Conservation (phyloP, 2,329 filamentous ascomycete species). For the Xylaria arbuscula region DNA sequence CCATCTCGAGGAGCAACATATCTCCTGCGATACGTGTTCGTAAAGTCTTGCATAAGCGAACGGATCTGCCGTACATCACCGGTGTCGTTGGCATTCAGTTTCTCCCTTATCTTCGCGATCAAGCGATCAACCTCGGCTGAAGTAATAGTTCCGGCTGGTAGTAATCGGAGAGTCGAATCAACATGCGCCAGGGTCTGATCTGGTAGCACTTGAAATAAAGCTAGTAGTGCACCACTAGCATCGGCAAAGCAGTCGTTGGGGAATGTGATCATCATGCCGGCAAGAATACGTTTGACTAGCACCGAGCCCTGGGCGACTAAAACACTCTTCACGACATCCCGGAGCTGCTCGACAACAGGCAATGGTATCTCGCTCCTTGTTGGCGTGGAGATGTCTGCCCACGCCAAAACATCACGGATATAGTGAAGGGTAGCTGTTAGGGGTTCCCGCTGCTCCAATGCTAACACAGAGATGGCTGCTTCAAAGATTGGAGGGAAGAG, state of each 20-base stretch:
- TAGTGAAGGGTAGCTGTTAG: constrained; percentile 93
- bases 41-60: constrained; percentile 92
- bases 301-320: constrained; percentile 76
- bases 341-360: constrained; percentile 75
- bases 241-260: constrained; percentile 95
- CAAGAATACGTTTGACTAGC: constrained; percentile 88
- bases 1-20: constrained; percentile 97
- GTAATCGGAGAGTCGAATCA: constrained; percentile 81
- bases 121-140: constrained; percentile 83
- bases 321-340: constrained; percentile 77
- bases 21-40: constrained; percentile 89
- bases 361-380: constrained; percentile 66
- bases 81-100: constrained; percentile 72
- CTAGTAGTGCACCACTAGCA: constrained; percentile 89
- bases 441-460: constrained; percentile 90
- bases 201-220: constrained; percentile 88
- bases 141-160: constrained; percentile 85
- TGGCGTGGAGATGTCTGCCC: constrained; percentile 80
- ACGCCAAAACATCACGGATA: constrained; percentile 88
- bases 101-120: constrained; percentile 82
- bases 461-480: constrained; percentile 86
- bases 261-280: constrained; percentile 99
- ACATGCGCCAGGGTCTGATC: constrained; percentile 84
- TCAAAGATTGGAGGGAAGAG: constrained; percentile 87
- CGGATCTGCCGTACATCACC: constrained; percentile 79